Base-by-base conservation (phyloP, 176 grass and related monocot genomes). In the Phragmites australis region DNA sequence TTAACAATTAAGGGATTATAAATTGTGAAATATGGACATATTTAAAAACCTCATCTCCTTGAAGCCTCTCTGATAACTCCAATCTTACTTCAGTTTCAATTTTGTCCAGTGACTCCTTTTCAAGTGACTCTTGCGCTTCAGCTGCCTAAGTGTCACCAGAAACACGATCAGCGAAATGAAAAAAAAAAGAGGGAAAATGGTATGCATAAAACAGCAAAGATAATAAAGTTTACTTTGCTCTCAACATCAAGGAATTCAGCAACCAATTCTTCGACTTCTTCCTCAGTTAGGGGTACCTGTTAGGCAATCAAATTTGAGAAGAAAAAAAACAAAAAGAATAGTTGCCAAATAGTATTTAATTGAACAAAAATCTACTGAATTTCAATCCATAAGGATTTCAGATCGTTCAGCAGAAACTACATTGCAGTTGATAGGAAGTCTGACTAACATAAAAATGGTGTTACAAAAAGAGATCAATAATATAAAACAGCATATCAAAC, bases 71-170 rank as follows among this genome's bases (percentile, higher is more conserved):
- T 14, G 90, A 84, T 73, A 98, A 87, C 90, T 98, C 96, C 60
- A 88, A 70, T 79, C 86, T 87, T 85, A 98, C 96, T 86, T 98
- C 96, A 87, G 73, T 63, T 94, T 98, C 90, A 66, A 98, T 60
- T 80, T 88, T 91, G 25, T 91, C 88, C 82, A 98, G 84, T 6
- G 92, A 90, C 60, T 98, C 96, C 71, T 91, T 94, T 87, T 98
- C 96, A 72, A 98, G 96, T 79, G 96, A 91, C 85, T 98, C 96
- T 93, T 98, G 96, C 1, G 96, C 96, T 73, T 98, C 81, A 78
- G 96, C 90, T 70, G 96, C 96, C 96, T 98, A 91, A 75, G 22
- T 65, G 26, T 81, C 25, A 13, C 68, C 75, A 69, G 37, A 84
- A 88, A 79, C 9, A 69, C 9, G 54, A 73, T 79, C 77, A 75